Conservation (phyloP, 768 basidiomycete species). For the Crepidotus variabilis region DNA sequence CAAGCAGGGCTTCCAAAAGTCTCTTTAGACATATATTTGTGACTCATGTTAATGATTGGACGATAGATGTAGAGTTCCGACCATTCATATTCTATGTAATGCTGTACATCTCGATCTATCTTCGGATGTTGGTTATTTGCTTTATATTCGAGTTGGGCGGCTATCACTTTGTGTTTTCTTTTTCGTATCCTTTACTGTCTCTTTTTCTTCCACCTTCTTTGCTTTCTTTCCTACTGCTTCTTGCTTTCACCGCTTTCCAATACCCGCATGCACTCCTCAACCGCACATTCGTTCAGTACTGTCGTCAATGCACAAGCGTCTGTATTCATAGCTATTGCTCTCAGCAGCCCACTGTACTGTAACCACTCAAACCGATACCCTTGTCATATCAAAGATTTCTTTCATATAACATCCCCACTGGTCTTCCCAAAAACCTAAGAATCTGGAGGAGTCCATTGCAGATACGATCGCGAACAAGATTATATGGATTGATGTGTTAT, state of each 20-base stretch:
- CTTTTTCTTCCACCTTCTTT: background rate
- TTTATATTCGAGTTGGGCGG: background rate
- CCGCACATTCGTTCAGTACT: background rate
- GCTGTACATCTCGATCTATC: background rate
- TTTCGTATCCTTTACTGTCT: background rate
- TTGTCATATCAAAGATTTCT: no score
- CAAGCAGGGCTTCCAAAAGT: conserved; percentile 1
- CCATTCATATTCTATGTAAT: background rate
- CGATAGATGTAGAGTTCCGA: background rate
- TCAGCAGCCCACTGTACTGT: background rate
- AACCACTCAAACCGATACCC: background rate
- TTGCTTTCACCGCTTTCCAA: background rate
- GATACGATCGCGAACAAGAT: no score
- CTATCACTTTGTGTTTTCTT: background rate
- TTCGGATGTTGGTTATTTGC: background rate
- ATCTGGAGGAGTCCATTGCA: no score
- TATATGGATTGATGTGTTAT: no score
- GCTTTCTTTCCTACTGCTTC: background rate
- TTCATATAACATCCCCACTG: no score
- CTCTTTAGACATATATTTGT: conserved; percentile 1
- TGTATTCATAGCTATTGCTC: background rate
- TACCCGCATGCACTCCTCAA: background rate
- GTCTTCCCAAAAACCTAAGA: no score
- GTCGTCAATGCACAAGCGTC: background rate
- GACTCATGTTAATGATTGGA: background rate